Base-by-base conservation (phyloP, 495 filamentous ascomycete genomes). In the Penicillium tannophilum region DNA sequence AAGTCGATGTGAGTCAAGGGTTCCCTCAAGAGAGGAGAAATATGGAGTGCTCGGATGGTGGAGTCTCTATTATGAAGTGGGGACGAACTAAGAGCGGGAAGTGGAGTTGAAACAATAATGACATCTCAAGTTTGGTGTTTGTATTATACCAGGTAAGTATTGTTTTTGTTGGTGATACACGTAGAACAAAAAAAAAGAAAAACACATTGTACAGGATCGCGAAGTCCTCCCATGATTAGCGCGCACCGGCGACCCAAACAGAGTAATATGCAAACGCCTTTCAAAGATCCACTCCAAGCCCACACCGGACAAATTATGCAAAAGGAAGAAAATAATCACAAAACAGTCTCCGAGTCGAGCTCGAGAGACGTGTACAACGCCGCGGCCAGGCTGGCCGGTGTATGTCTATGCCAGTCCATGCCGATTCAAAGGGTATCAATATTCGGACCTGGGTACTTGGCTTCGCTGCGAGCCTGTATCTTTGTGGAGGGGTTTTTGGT, bases 311-410 rank as follows among this genome's bases (percentile, higher is more conserved):
- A 71, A 67, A 72, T 65, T 66, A 71, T 70, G 62, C 61, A 73
- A 56, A 58, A 46, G 51, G 46, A 31, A 56, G 46, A 55, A 59
- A 59, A 53, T 52, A 54, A 65, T 62, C 56, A 62, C 52, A 23
- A 23, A 23, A 23, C 20, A 11, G 62, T 65, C 61, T 61, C 59
- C 61, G 46, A 57, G 48, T 20, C 47, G 51, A 4, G 30, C 55
- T 54, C 44, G 53, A 47, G 56, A 58, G 53, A 71, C 68, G 68
- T 75, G 63, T 70, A 73, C 66, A 75, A 77, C 72, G 71, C 72
- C 71, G 63, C 54, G 63, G 62, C 64, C 69, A 68, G 64, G 52
- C 59, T 63, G 58, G 60, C 67, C 68, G 57, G 58, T 54, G 57
- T 49, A 59, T 69, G 66, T 62, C 57, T 46, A 31, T 58, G 48